Base-by-base conservation (phyloP, 345 rosid species). In the Brassica juncea region DNA sequence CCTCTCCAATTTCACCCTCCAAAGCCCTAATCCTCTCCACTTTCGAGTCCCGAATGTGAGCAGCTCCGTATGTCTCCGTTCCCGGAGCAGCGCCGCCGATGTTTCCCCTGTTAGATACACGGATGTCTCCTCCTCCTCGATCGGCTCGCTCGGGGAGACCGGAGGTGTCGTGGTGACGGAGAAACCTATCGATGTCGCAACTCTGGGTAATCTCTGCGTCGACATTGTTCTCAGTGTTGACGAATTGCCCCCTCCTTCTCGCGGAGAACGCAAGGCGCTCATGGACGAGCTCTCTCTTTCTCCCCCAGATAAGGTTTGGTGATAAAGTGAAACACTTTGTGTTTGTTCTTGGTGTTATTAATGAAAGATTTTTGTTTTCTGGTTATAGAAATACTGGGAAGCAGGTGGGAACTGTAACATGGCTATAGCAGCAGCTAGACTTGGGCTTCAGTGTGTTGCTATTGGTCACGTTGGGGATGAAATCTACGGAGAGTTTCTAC, bases 341-440 rank as follows among this genome's bases (percentile, higher is more conserved):
- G 32, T 30, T 73, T 12, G 42, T 3, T 30, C 32, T 1, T 64
- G 54, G 71, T 77, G 15, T 68, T 61, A 23, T 52, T 1, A 49
- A 19, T 70, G 67, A 67, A 67, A 72, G 69, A 61, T 69, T 72
- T 49, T 57, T 19, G 3, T 7, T 68, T 82, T 76, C n/a, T 73
- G 77, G 32, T 55, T 55, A 37, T 74, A 92, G 97, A 80, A 77
- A 81, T 87, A 74, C 66, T 95, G 98, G 99, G 99, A 95, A 88
- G 99, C 97, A 68, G 99, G 97, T 54, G 99, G 99, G 16, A 95
- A 95, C 82, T 93, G 98, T 87, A 95, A 95, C 83, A 81, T 91
- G 86, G 99, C 94, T 66, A 95, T 95, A 86, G 99, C 97, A 49
- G 98, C 94, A 68, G 93, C 99, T 52, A 93, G 99, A 62, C 73